Conservation (phyloP, 805 yeast genomes). For the Nakazawaea ambrosiae region DNA sequence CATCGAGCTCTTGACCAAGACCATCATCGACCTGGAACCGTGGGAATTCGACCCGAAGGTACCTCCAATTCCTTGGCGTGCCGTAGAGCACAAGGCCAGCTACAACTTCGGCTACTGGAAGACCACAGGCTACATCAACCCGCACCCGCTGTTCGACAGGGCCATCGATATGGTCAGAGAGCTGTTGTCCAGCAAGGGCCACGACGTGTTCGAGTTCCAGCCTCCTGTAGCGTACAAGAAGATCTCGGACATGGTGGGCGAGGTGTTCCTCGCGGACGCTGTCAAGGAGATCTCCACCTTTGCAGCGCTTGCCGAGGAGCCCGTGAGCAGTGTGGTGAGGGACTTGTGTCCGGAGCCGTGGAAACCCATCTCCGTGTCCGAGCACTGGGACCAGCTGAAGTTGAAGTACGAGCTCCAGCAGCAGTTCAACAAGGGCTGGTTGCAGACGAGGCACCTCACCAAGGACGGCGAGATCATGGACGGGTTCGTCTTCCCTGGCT, state of each 20-base stretch:
- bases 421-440: slow-evolving; percentile 31
- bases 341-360: slow-evolving; percentile 11
- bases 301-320: slow-evolving; percentile 24
- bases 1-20: slow-evolving; percentile 28
- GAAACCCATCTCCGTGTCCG: slow-evolving; percentile 13
- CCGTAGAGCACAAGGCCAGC: slow-evolving; percentile 24
- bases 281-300: slow-evolving; percentile 18
- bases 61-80: slow-evolving; percentile 45
- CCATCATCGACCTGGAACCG: slow-evolving; percentile 37
- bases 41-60: slow-evolving; percentile 46
- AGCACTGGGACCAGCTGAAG: slow-evolving; percentile 34
- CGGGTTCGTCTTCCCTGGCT: slow-evolving; percentile 41
- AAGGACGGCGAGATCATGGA: slow-evolving; percentile 34
- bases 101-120: slow-evolving; percentile 37
- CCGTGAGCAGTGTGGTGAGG: slow-evolving; percentile 17
- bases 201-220: slow-evolving; percentile 34
- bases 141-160: slow-evolving; percentile 50
- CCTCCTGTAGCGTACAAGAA: slow-evolving; percentile 20
- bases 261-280: slow-evolving; percentile 14
- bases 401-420: slow-evolving; percentile 28
- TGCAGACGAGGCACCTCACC: slow-evolving; percentile 24
- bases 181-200: slow-evolving; percentile 27
- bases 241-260: background rate
- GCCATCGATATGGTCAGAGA: slow-evolving; percentile 27
- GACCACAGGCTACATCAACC: slow-evolving; percentile 39